Base-by-base conservation (phyloP, 208 protist genomes). In the Acanthamoeba culbertsoni region DNA sequence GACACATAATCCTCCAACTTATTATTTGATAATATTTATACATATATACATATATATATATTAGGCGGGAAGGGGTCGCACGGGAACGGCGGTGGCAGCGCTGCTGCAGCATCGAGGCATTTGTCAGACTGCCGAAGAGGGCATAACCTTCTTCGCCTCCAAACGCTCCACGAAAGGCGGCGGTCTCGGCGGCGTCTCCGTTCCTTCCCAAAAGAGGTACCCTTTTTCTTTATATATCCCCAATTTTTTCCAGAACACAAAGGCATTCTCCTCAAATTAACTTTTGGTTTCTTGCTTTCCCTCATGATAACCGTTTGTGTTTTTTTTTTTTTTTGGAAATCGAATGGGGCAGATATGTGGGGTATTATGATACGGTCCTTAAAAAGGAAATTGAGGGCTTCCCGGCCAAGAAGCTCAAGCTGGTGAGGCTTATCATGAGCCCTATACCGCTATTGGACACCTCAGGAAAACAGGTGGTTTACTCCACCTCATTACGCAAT, bases 331-430 rank as follows among this genome's bases (percentile, higher is more conserved):
- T 26, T 68, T 26, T n/a, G n/a, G n/a, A n/a, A n/a, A n/a, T n/a
- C 59, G 12, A n/a, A 4, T n/a, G 23, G 20, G 23, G 14, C 28
- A 79, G 68, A 8, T 79, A 79, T 48, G 68, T 79, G 42, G 68
- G 68, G 0, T 79, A 79, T 48, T 79, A 35, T 23, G 37, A 79
- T 40, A 79, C 42, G 68, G 68, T 79, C 12, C 68, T 79, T 28
- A 18, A 48, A 40, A 79, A 79, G 68, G 68, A 79, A 40, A 79
- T 79, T 8, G 68, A 79, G 18, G 40, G 37, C 68, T 79, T 79
- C 68, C 68, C 68, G 37, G 68, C 68, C 33, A 79, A 79, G 68
- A 79, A 79, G 42, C 68, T 79, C 2, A 79, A 79, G 68, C n/a
- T 79, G 3, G 68, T 79, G 68, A 8, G 68, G 68, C 16, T 79